A percentile compares a stretch with the other conserved stretches of the same genome.
Evolutionary conservation across 345 rosid species (phyloP).

Genomic region (Acer campestre): DNA sequence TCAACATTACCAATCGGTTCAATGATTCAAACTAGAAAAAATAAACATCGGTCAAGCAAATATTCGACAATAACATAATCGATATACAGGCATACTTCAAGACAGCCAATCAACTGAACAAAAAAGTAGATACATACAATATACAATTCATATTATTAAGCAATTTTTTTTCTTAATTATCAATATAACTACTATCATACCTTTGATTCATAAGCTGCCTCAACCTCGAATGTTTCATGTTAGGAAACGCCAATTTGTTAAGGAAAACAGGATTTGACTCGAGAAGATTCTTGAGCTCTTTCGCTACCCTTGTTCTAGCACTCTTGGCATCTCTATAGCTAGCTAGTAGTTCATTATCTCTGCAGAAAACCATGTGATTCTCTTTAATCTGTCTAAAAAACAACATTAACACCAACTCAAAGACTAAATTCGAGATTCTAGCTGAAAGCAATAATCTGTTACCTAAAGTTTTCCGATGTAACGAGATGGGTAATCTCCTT

Average conservation of each 20-base stretch:
- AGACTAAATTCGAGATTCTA: neutral
- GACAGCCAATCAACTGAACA: neutral
- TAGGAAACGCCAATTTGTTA: conserved; percentile 45
- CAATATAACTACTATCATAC: conserved; percentile 17
- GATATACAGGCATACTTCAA: neutral
- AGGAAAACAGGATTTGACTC: conserved; percentile 46
- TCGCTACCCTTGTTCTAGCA: conserved; percentile 35
- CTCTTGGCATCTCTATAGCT: conserved; percentile 37
- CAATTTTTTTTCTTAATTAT: neutral
- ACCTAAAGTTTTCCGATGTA: conserved; percentile 46
- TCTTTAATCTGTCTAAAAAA: conserved; percentile 11
- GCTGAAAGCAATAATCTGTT: neutral
- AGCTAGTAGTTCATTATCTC: conserved; percentile 49
- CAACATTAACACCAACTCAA: neutral
- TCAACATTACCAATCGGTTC: neutral
- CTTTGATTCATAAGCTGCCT: conserved; percentile 43
- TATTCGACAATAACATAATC: neutral
- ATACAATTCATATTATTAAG: neutral
- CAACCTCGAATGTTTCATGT: conserved; percentile 33
- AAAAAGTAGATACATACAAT: neutral
- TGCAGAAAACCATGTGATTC: conserved; percentile 18
- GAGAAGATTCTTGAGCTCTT: conserved; percentile 42
- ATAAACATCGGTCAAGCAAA: neutral
- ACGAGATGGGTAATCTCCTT: conserved; percentile 44
- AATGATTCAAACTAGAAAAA: neutral